Percentiles rank a stretch among this genome's conserved stretches.
phyloP scores from a whole-genome alignment of 108 stramenopile genomes.

The Cyclostephanos invisitatus region DNA sequence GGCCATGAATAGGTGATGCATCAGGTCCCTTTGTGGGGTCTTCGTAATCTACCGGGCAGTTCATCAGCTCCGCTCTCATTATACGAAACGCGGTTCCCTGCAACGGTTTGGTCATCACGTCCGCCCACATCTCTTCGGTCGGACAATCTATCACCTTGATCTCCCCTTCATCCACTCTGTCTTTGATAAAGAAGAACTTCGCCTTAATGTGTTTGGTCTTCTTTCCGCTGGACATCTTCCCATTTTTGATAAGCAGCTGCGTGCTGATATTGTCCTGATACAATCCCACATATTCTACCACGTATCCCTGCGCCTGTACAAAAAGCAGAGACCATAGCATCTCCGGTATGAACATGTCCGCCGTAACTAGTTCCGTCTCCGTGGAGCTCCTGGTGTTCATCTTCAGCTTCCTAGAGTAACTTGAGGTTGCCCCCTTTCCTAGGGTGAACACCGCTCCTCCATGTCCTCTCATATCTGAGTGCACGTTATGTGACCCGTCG shows the following conservation, averaged over 20 bases:
- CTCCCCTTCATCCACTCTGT: neutral
- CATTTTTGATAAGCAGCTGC: too few relatives aligned
- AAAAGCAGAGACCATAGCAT: neutral
- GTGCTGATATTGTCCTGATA: too few relatives aligned
- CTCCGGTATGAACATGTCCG: neutral
- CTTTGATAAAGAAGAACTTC: neutral
- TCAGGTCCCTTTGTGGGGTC: too few relatives aligned
- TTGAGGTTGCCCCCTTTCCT: neutral
- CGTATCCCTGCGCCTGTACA: neutral
- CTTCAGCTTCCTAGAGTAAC: constrained; percentile 7
- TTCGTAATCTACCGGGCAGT: too few relatives aligned
- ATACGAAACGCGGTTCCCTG: neutral
- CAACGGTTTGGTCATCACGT: neutral
- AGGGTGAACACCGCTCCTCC: neutral
- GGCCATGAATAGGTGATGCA: too few relatives aligned
- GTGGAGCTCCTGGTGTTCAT: constrained; percentile 13
- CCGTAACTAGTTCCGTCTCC: neutral
- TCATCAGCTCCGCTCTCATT: too few relatives aligned
- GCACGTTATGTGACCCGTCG: neutral
- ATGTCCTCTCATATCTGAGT: constrained; percentile 3
- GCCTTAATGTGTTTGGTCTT: too few relatives aligned
- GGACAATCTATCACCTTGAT: neutral
- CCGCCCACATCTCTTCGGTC: neutral
- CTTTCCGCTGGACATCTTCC: too few relatives aligned
- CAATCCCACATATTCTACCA: too few relatives aligned